These are phyloP conservation scores for Prunus dulcis DNA, from an alignment of 306 rosid species.

Conservation along the genomic window DNA sequence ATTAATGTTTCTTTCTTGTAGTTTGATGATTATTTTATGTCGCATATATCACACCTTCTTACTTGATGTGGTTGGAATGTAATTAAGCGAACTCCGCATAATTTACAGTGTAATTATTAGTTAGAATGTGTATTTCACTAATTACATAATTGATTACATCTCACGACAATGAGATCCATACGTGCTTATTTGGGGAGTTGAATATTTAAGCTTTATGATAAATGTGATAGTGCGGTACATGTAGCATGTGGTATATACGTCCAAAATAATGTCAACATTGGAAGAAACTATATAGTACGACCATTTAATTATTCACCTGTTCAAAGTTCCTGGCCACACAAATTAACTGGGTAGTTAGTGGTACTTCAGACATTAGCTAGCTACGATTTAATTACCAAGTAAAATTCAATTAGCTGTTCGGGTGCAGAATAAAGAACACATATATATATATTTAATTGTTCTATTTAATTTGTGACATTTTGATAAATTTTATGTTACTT, in stretches of 20 bases:
- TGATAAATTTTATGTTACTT: background rate
- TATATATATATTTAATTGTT: background rate
- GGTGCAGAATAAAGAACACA: fast-evolving
- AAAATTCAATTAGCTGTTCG: no score
- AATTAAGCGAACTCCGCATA: no score
- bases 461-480: background rate
- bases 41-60: no score
- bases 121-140: no score
- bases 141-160: no score
- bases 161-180: no score
- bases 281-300: background rate
- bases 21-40: no score
- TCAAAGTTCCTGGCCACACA: background rate
- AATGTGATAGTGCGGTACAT: background rate
- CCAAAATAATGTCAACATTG: background rate
- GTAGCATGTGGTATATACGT: background rate
- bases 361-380: background rate
- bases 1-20: background rate
- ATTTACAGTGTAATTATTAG: no score
- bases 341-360: background rate
- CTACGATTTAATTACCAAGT: no score
- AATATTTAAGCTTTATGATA: background rate
- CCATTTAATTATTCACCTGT: background rate
- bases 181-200: no score
- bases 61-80: no score